Evolutionary conservation across 768 basidiomycete species (phyloP), one percentile per base, ranked within the genome.

Genomic region (Leccinum disarticulatum): DNA sequence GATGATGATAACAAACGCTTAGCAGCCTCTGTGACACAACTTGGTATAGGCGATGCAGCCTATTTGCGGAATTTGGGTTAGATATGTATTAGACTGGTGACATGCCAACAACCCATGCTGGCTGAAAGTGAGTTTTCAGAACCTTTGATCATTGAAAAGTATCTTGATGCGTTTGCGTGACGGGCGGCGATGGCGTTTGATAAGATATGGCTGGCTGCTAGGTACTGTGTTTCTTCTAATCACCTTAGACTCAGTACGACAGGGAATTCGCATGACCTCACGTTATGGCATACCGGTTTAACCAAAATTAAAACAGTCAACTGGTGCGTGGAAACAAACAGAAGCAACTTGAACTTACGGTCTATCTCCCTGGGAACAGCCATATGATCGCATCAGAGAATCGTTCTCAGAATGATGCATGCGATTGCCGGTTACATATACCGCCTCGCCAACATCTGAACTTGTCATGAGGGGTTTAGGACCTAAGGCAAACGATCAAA

Each of bases 281-380:
- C 48, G 19, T 15, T 49, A 25, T 10, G 25, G 25, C 19, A 13
- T 3, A 15, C 25, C 22, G 25, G 38, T 38, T 25, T 48, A 35
- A 49, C n/a, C 31, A 28, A 59, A 54, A 58, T 35, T 43, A 46
- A 48, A 35, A 27, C 27, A 49, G 17, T 25, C 27, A 56, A 49
- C 52, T 56, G 49, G 48, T 50, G 41, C 36, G 56, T 68, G 52
- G 67, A 62, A 33, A 60, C 58, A 17, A 48, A 41, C 28, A 30
- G 17, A 52, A 11, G 43, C 15, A 46, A 65, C 55, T 60, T 63
- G 47, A 46, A 65, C 55, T 60, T 63, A 51, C 68, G 69, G 54
- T 60, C 59, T 69, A 69, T 71, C 69, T 43, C 68, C 68, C 62
- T 59, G 52, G 67, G 25, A 57, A 60, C 53, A 53, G 19, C 54